These are phyloP conservation scores for Pelargonium fulgidum DNA, from an alignment of 441 rosid genomes.

Conservation along the genomic window DNA sequence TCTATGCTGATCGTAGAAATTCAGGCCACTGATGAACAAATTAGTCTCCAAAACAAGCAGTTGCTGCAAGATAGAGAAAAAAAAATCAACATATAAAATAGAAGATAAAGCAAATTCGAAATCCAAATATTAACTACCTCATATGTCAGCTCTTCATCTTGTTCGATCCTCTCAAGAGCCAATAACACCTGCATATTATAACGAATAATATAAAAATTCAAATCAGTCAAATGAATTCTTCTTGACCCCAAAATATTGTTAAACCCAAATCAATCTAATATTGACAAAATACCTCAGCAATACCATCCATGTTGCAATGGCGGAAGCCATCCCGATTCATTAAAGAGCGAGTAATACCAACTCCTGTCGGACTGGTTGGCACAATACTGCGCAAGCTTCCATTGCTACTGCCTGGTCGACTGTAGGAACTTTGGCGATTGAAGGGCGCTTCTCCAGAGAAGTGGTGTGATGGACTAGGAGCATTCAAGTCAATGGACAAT, in stretches of 20 bases:
- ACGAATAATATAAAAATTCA: not conserved
- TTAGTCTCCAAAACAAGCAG: constrained; percentile 67
- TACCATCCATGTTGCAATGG: constrained; percentile 64
- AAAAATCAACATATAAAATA: constrained; percentile 7
- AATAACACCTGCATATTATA: constrained; percentile 44
- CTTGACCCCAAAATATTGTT: too few species aligned
- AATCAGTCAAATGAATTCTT: not conserved
- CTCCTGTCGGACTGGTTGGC: constrained; percentile 54
- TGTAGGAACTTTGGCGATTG: constrained; percentile 21
- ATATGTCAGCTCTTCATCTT: constrained; percentile 67
- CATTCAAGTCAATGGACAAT: constrained; percentile 34
- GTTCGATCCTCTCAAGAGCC: constrained; percentile 85
- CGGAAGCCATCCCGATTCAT: constrained; percentile 46
- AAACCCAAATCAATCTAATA: too few species aligned
- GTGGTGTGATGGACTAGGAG: constrained; percentile 29
- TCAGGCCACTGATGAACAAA: constrained; percentile 57
- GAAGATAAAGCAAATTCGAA: constrained; percentile 7
- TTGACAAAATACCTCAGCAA: constrained; percentile 67
- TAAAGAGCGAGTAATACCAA: constrained; percentile 37
- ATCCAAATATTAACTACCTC: constrained; percentile 45
- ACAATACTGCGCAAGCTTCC: constrained; percentile 36
- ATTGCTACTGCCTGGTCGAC: constrained; percentile 31
- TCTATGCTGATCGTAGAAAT: constrained; percentile 79
- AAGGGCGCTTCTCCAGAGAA: constrained; percentile 30
- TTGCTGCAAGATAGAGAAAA: constrained; percentile 49